Evolutionary conservation across 148 eudicot genomes (phyloP), one percentile per base, ranked within the genome.

Genomic region (Bassia scoparia): DNA sequence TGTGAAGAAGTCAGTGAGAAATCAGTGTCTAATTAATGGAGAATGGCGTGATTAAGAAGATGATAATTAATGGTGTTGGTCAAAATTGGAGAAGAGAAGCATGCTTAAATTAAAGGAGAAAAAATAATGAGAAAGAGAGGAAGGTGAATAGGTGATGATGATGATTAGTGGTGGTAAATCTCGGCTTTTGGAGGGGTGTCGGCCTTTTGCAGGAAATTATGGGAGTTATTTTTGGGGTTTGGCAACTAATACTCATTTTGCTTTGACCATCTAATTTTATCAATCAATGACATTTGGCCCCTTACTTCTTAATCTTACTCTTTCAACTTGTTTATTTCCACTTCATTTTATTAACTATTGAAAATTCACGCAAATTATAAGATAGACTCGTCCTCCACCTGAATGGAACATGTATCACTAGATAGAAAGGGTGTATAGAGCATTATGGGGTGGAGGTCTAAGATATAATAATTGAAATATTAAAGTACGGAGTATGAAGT

Each of bases 141-240:
- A 54, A 54, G 8, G 23, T n/a, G 12, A 24, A 15, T 10, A 18
- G 56, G 8, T 52, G 56, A 41, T 66, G 52, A 44, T 66, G 21
- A 41, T 38, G 24, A 52, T 52, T 52, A 52, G 56, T 66, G n/a
- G 7, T 33, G 34, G 7, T 66, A 66, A 62, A 66, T 66, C 69
- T 66, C 53, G 69, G 20, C 52, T 66, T 66, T 66, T 43, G 53
- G 18, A 23, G 31, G 27, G 53, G 69, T 66, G 53, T 66, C 69
- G 53, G 69, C 69, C 69, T 66, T 66, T 66, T 43, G 50, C 33
- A 41, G 31, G 30, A 23, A 50, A 16, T 63, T 38, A 38, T 38
- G 38, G 68, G 50, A 65, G 49, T 64, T 64, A 3, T 31, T 62
- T n/a, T 35, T 63, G 27, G 68, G 41, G 38, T 66, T 66, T 66